Evolutionary conservation across 805 yeast species (phyloP), one percentile per base, ranked within the genome.

Genomic region (Candida ovalis): DNA sequence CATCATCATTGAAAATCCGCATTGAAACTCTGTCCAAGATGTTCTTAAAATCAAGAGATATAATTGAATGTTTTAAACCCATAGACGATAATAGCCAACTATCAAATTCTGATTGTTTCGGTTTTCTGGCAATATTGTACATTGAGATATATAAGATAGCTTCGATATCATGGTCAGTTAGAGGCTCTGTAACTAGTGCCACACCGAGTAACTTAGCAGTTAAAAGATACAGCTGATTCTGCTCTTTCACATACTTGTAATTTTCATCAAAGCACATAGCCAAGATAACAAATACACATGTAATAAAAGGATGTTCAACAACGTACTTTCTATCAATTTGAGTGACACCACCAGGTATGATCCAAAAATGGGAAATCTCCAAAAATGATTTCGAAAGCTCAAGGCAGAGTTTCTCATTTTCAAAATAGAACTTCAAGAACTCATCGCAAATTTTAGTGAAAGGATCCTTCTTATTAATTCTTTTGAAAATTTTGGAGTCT

Each of bases 151-250:
- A 81, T 24, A 80, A 55, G 8, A 81, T 72, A 0, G 83, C 84
- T 56, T 81, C 86, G 32, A 80, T 73, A 55, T 81, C 86, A 60
- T 78, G 82, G 53, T 78, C 83, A 4, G 76, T 76, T 27, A 80
- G 60, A n/a, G 78, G 77, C 39, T 73, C 76, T 3, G 80, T 74
- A 56, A 75, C 71, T 23, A 75, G 57, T 0, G 81, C 76, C 44
- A 73, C 70, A 0, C 81, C 76, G 9, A 78, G 54, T n/a, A 80
- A 61, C 32, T 73, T 67, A 40, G 76, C 74, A 0, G 81, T 78
- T n/a, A 78, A 58, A 47, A 72, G 67, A 51, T 77, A 76, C 30
- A 81, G 54, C 18, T 64, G 60, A 42, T 69, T 72, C 53, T 79
- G 84, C 43, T 77, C 75, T 19, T 73, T 67, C 2, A 71, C 72